Conservation (phyloP, 495 filamentous ascomycete species). For the Penicillium crystallinum region DNA sequence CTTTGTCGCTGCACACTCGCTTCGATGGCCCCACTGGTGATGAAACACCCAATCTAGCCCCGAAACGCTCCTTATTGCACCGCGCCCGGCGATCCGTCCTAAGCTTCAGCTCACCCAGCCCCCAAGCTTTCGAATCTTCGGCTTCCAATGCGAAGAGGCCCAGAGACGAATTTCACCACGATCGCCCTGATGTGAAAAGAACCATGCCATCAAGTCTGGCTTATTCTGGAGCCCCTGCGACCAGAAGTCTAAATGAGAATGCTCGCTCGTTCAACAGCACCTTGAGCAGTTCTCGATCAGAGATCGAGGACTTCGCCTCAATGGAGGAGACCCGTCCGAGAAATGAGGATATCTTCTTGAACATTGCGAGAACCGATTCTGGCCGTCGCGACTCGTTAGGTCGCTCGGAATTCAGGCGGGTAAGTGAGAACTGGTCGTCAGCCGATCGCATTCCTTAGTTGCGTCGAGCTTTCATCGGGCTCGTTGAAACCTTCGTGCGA, state of each 20-base stretch:
- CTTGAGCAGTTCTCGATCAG: conserved; percentile 22
- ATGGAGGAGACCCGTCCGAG: conserved; percentile 33
- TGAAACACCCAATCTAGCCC: conserved; percentile 21
- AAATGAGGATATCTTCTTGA: conserved; percentile 59
- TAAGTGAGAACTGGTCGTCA: conserved; percentile 25
- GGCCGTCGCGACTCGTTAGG: conserved; percentile 41
- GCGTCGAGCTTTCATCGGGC: background rate
- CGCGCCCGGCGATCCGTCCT: conserved; percentile 21
- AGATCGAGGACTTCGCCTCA: conserved; percentile 17
- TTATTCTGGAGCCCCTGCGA: conserved; percentile 17
- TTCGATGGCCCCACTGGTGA: conserved; percentile 17
- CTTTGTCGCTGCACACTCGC: conserved; percentile 4
- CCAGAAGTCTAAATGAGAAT: conserved; percentile 32
- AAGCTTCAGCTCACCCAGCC: conserved; percentile 25
- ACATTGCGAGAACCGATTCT: conserved; percentile 54
- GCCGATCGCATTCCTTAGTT: conserved; percentile 1
- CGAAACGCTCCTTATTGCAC: conserved; percentile 16
- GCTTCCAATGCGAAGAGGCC: conserved; percentile 30
- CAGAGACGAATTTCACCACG: conserved; percentile 14
- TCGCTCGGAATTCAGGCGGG: conserved; percentile 46
- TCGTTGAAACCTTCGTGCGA: background rate
- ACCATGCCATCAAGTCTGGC: conserved; percentile 29
- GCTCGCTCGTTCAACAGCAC: conserved; percentile 11
- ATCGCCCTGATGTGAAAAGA: conserved; percentile 35
- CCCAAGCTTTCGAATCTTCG: conserved; percentile 11